A percentile compares a stretch with the other conserved stretches of the same genome.
Evolutionary conservation across 495 filamentous ascomycete genomes (phyloP).

Genomic region (Darksidea phi): DNA sequence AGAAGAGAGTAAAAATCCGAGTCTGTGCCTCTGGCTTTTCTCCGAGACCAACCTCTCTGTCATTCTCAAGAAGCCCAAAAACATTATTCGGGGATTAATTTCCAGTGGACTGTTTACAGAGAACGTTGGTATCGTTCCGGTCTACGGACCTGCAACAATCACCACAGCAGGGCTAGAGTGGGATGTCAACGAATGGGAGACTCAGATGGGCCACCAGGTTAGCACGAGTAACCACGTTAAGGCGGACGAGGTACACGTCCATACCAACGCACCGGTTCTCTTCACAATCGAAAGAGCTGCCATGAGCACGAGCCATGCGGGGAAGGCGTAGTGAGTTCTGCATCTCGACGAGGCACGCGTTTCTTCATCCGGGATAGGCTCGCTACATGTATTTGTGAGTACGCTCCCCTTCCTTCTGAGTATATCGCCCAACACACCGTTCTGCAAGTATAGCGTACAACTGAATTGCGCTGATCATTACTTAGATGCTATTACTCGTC

Average conservation of each 20-base stretch:
- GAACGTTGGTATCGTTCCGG: conserved; percentile 81
- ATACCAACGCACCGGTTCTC: conserved; percentile 67
- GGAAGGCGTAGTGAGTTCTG: neutral
- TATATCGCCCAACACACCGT: too few species aligned
- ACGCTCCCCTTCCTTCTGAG: too few species aligned
- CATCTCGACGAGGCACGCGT: too few species aligned
- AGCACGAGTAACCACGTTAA: conserved; percentile 91
- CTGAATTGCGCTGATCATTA: too few species aligned
- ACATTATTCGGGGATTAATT: conserved; percentile 64
- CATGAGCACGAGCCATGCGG: neutral
- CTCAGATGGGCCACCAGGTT: conserved; percentile 76
- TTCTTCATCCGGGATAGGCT: too few species aligned
- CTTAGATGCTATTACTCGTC: too few species aligned
- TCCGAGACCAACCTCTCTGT: conserved; percentile 79
- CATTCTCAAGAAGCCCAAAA: conserved; percentile 65
- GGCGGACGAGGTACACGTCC: conserved; percentile 55
- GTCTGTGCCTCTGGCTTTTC: conserved; percentile 53
- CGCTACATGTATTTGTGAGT: too few species aligned
- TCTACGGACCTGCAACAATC: conserved; percentile 69
- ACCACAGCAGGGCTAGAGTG: conserved; percentile 80
- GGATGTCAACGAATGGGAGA: conserved; percentile 80
- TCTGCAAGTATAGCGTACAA: too few species aligned
- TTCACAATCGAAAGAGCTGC: conserved; percentile 70
- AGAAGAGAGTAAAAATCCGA: conserved; percentile 42
- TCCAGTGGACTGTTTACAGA: conserved; percentile 50